A percentile compares a stretch with the other conserved stretches of the same genome.
Conservation (phyloP, 192 early-diverging fungal genomes). For the Coemansia sp. region DNA sequence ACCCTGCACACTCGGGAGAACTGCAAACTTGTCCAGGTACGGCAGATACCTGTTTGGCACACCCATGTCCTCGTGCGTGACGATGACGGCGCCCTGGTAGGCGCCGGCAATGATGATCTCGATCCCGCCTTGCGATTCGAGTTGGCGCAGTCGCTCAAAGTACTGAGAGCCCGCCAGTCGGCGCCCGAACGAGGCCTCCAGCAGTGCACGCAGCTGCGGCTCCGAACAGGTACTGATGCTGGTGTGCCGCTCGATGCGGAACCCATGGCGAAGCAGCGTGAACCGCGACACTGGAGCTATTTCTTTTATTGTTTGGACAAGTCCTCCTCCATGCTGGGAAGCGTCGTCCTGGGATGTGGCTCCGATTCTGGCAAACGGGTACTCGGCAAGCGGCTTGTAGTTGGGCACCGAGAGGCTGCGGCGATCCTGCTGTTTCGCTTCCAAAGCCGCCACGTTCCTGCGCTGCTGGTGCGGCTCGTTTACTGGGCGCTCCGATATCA, state of each 20-base stretch:
- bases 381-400: constrained; percentile 38
- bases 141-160: constrained; percentile 56
- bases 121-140: constrained; percentile 56
- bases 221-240: constrained; percentile 53
- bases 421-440: background rate
- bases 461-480: background rate
- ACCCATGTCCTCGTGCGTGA: constrained; percentile 65
- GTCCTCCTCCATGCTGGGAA: background rate
- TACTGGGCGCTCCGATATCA: constrained; percentile 48
- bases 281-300: constrained; percentile 41
- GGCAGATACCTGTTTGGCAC: constrained; percentile 5
- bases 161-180: constrained; percentile 59
- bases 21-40: constrained; percentile 94
- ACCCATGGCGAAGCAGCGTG: constrained; percentile 79
- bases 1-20: constrained; percentile 82
- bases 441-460: constrained; percentile 7
- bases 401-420: constrained; percentile 20
- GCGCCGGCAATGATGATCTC: constrained; percentile 82
- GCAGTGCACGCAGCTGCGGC: constrained; percentile 54
- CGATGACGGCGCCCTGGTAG: constrained; percentile 87
- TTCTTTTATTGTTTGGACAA: too few relatives aligned
- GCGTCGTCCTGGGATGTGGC: background rate
- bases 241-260: constrained; percentile 62
- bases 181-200: constrained; percentile 78
- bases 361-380: constrained; percentile 32